Evolutionary conservation across 169 alveolate species (phyloP), one percentile per base, ranked within the genome.

Genomic region (Plasmodium gonderi): DNA sequence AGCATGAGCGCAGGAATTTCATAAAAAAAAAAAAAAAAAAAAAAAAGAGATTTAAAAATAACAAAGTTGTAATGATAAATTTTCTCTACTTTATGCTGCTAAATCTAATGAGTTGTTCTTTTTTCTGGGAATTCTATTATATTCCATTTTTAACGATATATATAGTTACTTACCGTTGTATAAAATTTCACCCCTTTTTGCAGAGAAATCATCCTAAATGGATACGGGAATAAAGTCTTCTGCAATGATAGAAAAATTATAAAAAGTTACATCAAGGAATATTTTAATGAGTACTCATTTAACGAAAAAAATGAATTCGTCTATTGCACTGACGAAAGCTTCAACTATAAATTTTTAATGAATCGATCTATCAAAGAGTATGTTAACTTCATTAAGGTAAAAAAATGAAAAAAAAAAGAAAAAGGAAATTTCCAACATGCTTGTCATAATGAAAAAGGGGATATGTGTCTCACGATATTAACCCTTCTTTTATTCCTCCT

Each of bases 271-370:
- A 33, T 87, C 26, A 74, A 75, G 45, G 93, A 87, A 87, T 87
- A 87, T 20, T 87, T 87, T 78, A 87, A 87, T 44, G 93, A 87
- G 31, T 87, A 87, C 45, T 49, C 89, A 29, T 87, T 87, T 87
- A 87, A 87, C 36, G 93, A 87, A 49, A 49, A 60, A 75, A 87
- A 87, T 20, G 93, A 87, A 49, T 87, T 87, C 45, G 79, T 87
- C 45, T 87, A 75, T 64, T 74, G 83, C 2, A 20, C 29, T 11
- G 93, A 87, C 47, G 93, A 54, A 42, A 51, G 29, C 29, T 87
- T 74, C 20, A 33, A 87, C 14, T 87, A 87, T 47, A 87, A 87
- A 75, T 87, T 87, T 74, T 42, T 75, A 12, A 42, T 87, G 79
- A 87, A 87, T 11, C 45, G 79, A 40, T 54, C 93, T 20, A 75